A percentile compares a stretch with the other conserved stretches of the same genome.
Evolutionary conservation across 208 protist species (phyloP).

Genomic region (Leishmania major): DNA sequence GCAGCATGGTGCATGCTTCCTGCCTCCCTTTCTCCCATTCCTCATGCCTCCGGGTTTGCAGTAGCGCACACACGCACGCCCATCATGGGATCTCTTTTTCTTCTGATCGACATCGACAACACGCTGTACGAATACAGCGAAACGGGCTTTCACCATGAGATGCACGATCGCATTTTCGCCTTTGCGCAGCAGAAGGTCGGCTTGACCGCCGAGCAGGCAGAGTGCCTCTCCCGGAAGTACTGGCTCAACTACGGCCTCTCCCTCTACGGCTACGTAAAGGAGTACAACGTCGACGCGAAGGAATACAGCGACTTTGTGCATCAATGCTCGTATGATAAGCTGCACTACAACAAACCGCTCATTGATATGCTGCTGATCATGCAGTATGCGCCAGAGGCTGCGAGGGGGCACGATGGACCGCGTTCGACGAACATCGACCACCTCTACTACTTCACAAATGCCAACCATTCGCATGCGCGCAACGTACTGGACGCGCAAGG

Average conservation of each 20-base stretch:
- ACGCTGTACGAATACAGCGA: constrained; percentile 70
- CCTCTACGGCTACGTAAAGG: constrained; percentile 55
- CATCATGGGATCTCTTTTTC: constrained; percentile 34
- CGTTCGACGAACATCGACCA: constrained; percentile 31
- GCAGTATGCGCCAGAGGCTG: constrained; percentile 21
- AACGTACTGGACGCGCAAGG: constrained; percentile 51
- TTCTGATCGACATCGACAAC: constrained; percentile 85
- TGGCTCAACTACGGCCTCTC: constrained; percentile 72
- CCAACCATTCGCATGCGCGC: constrained; percentile 52
- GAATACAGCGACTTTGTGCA: constrained; percentile 75
- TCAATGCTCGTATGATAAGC: constrained; percentile 56
- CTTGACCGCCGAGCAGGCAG: constrained; percentile 39
- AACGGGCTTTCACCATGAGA: constrained; percentile 50
- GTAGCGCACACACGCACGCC: not conserved
- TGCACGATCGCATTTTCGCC: constrained; percentile 58
- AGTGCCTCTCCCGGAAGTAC: constrained; percentile 31
- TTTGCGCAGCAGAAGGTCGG: constrained; percentile 39
- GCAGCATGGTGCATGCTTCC: not conserved
- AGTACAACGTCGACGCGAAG: constrained; percentile 59
- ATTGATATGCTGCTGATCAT: constrained; percentile 60
- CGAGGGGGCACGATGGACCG: not conserved
- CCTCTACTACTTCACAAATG: constrained; percentile 82
- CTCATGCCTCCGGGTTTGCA: not conserved
- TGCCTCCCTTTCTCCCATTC: not conserved
- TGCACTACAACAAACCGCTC: constrained; percentile 41